A percentile compares a stretch with the other conserved stretches of the same genome.
These are phyloP conservation scores for Russula sp. DNA, from an alignment of 768 basidiomycete species.

Conservation along the genomic window DNA sequence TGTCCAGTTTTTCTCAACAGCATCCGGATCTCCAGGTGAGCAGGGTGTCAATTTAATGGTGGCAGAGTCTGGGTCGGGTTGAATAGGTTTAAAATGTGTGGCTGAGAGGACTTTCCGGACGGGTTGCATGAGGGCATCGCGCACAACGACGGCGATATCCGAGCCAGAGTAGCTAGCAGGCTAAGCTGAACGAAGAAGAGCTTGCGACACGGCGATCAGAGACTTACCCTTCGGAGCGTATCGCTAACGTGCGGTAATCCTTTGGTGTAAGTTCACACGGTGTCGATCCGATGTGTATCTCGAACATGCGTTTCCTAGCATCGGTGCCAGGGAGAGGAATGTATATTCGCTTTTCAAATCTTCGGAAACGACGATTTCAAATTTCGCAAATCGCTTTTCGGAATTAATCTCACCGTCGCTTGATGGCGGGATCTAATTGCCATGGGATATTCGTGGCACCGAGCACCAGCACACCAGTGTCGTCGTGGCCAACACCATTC, in stretches of 20 bases:
- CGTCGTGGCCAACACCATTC: conserved; percentile 98
- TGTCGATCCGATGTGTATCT: conserved; percentile 90
- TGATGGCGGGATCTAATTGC: conserved; percentile 96
- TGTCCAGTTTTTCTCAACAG: conserved; percentile 85
- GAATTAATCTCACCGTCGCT: conserved; percentile 60
- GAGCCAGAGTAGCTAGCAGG: conserved; percentile 77
- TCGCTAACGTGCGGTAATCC: conserved; percentile 78
- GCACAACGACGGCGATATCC: conserved; percentile 90
- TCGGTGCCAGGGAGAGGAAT: conserved; percentile 94
- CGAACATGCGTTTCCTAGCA: conserved; percentile 92
- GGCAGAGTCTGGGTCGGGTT: conserved; percentile 28
- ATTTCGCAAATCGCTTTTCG: neutral
- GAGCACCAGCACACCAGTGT: conserved; percentile 91
- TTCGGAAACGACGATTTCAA: conserved; percentile 27
- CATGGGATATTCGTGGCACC: conserved; percentile 99
- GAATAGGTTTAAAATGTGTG: conserved; percentile 81
- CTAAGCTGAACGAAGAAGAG: neutral
- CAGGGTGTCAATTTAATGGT: conserved; percentile 84
- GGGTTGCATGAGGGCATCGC: conserved; percentile 98
- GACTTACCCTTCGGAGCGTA: conserved; percentile 78
- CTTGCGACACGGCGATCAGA: neutral
- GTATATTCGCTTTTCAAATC: conserved; percentile 97
- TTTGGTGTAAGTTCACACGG: conserved; percentile 75
- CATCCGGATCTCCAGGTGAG: conserved; percentile 85
- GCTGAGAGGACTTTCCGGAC: conserved; percentile 93